These are phyloP conservation scores for Cryptosporidium ubiquitum DNA, from an alignment of 169 alveolate genomes.

Conservation along the genomic window DNA sequence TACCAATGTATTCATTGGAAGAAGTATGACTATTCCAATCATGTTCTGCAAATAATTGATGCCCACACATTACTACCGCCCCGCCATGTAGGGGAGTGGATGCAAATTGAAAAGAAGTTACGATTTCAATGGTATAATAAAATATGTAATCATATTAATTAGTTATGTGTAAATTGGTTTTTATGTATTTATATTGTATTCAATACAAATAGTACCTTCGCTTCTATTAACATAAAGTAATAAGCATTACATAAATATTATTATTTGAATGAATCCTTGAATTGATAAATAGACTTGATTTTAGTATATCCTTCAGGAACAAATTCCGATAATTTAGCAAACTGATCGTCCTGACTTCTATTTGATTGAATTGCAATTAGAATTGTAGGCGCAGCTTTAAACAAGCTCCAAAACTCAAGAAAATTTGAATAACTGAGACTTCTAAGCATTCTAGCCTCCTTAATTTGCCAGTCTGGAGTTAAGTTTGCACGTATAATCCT, in stretches of 20 bases:
- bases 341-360: conserved; percentile 3
- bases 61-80: not conserved
- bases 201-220: not conserved
- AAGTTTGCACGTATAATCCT: conserved; percentile 30
- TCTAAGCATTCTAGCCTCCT: not conserved
- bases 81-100: not conserved
- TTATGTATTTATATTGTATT: no score
- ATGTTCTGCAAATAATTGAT: not conserved
- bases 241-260: not conserved
- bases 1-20: not conserved
- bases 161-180: not conserved
- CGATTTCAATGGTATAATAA: not conserved
- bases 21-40: not conserved
- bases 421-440: not conserved
- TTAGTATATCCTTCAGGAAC: conserved; percentile 39
- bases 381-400: conserved; percentile 37
- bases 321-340: not conserved
- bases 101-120: no score
- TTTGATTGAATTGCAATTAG: conserved; percentile 29
- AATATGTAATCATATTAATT: no score
- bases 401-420: not conserved
- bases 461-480: not conserved
- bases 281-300: conserved; percentile 40
- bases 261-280: conserved; percentile 21
- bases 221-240: not conserved